Conservation (phyloP, 2,329 filamentous ascomycete species). For the Diplodia seriata region DNA sequence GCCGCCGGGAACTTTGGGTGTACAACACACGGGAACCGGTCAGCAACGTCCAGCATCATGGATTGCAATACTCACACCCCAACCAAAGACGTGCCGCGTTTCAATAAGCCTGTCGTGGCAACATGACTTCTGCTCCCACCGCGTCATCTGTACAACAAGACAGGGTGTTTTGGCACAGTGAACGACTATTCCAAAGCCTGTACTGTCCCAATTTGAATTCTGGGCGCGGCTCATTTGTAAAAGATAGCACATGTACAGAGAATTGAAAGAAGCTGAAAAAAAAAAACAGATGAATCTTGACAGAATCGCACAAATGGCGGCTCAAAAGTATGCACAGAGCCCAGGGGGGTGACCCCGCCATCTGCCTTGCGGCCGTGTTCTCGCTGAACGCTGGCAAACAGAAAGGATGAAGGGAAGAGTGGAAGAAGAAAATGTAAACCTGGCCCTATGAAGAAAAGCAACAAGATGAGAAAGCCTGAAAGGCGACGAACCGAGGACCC, state of each 20-base stretch:
- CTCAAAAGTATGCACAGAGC: slow-evolving; percentile 23
- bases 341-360: slow-evolving; percentile 8
- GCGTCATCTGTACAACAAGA: neutral
- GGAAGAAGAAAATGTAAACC: slow-evolving; percentile 18
- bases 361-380: slow-evolving; percentile 13
- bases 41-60: neutral
- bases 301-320: neutral
- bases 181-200: slow-evolving; percentile 7
- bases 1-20: neutral
- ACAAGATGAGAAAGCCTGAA: neutral
- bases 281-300: neutral
- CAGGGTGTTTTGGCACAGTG: neutral
- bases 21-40: neutral
- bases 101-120: neutral
- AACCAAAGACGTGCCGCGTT: neutral
- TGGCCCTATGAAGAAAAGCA: slow-evolving; percentile 19
- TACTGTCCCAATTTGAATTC: slow-evolving; percentile 2
- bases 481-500: neutral
- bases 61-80: neutral
- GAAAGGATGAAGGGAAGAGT: neutral
- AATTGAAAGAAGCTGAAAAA: slow-evolving; percentile 1
- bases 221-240: slow-evolving; percentile 20
- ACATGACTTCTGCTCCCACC: neutral
- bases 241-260: slow-evolving; percentile 16
- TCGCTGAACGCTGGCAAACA: slow-evolving; percentile 24